Evolutionary conservation across 2,329 filamentous ascomycete species (phyloP), one percentile per base, ranked within the genome.

Genomic region (Epichloe uncinata): DNA sequence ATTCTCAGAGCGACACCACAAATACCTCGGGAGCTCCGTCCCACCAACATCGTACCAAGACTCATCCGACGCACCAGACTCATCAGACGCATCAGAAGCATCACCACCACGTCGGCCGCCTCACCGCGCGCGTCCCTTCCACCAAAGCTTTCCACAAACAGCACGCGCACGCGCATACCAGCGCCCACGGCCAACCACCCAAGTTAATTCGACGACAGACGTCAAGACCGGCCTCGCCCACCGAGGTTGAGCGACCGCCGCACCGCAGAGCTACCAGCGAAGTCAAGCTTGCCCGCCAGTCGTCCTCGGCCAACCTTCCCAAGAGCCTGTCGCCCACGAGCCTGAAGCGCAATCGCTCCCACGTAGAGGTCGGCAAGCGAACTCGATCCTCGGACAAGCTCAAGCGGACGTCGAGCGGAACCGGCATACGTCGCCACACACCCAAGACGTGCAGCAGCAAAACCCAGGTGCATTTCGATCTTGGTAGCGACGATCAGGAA

Each of bases 381-480:
- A 66, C 66, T 42, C 77, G 73, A 57, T 75, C 75, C 13, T 64
- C 70, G 41, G 70, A 72, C 54, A 73, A 70, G 57, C 67, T 79
- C 46, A 79, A 78, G 60, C 73, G 74, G 51, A 69, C 73, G 22
- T 66, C 70, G 12, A 77, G 74, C 48, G 73, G 76, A 49, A 73
- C 72, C 30, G 67, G 69, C 52, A 69, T 74, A 52, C 64, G 66
- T 48, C 40, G 37, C 57, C 72, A 71, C 56, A 59, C 68, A 54
- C 70, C 67, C 46, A 63, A 65, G 37, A 49, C 63, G 33, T 55
- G 56, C 56, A 78, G 74, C 58, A 63, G 56, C 56, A 78, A 75
- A 60, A 63, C 64, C 26, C 74, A 77, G 54, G 80, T 83, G 34
- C 79, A 81, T 59, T 84, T 84, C 57, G 78, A 82, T 57, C 70